A percentile compares a stretch with the other conserved stretches of the same genome.
Evolutionary conservation across 2,329 filamentous ascomycete species (phyloP).

Genomic region (Ophiocordyceps polyrhachis-furcata): DNA sequence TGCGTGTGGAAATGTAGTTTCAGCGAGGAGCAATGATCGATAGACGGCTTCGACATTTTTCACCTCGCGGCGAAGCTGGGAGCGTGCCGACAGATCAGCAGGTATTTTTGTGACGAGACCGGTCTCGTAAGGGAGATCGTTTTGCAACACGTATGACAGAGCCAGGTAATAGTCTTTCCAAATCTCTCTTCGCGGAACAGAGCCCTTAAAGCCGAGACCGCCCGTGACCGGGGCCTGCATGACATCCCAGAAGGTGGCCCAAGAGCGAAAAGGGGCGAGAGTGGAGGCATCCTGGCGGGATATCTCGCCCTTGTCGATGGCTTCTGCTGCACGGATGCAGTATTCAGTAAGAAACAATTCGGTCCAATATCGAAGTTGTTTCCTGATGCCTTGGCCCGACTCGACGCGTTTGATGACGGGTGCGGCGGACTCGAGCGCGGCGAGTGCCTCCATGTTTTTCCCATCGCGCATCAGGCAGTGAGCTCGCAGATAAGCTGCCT

Average conservation of each 20-base stretch:
- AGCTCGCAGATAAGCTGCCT: slow-evolving; percentile 61
- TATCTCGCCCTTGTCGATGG: slow-evolving; percentile 30
- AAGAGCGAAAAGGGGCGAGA: slow-evolving; percentile 42
- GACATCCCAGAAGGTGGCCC: slow-evolving; percentile 50
- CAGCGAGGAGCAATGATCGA: slow-evolving; percentile 57
- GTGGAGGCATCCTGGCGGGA: slow-evolving; percentile 32
- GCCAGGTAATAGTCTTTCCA: slow-evolving; percentile 77
- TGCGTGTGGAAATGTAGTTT: slow-evolving; percentile 70
- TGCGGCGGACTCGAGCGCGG: slow-evolving; percentile 46
- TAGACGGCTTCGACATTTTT: slow-evolving; percentile 64
- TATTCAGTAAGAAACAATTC: slow-evolving; percentile 60
- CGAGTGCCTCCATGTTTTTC: slow-evolving; percentile 38
- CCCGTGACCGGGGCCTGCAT: slow-evolving; percentile 27
- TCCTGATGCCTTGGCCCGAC: slow-evolving; percentile 30
- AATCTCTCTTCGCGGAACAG: slow-evolving; percentile 45
- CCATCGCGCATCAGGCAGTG: slow-evolving; percentile 34
- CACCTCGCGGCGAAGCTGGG: slow-evolving; percentile 55
- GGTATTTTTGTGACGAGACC: slow-evolving; percentile 20
- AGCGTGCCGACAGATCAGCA: slow-evolving; percentile 34
- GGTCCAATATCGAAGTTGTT: slow-evolving; percentile 58
- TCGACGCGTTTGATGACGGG: slow-evolving; percentile 39
- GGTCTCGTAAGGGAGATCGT: slow-evolving; percentile 40
- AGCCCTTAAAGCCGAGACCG: slow-evolving; percentile 37
- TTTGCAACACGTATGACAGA: slow-evolving; percentile 56
- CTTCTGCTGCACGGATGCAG: slow-evolving; percentile 49